Base-by-base conservation (phyloP, 2,329 filamentous ascomycete species). In the Xylaria sp. region DNA sequence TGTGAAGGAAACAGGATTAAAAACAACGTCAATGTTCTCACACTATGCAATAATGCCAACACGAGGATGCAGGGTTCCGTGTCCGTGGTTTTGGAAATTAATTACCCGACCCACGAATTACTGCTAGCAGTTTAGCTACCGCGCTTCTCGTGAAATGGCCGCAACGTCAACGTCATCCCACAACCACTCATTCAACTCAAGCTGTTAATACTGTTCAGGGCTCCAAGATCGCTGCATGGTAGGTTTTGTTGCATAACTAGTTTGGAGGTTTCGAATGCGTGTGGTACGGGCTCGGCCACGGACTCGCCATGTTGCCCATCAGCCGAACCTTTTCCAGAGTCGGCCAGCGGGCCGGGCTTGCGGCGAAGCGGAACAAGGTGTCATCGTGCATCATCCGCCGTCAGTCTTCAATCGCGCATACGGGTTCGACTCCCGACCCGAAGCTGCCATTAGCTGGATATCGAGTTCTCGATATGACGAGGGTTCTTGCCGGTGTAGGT, bases 391-490 rank as follows among this genome's bases (percentile, higher is more conserved):
- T 68, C 23, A 57, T 72, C 30, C 74, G 74, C 60, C 60, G 59
- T 15, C 76, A 74, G 63, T 77, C 76, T 20, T 78, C 68, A 68
- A 74, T 78, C 72, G 58, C 68, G 30, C 53, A 46, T 72, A 74
- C 64, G 25, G 65, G 12, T 69, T 71, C 43, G 66, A 72, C 75
- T 13, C 70, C 78, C 3, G 52, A 72, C 43, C 46, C 69, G 25
- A 69, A 66, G 46, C 80, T 89, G 36, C 95, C 96, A 25, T 85
- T 99, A 74, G 89, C 93, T 41, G 96, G 96, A 0, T 91, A 96
- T 74, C 90, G 92, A 63, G 94, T 98, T 15, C 85, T 99, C 70
- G 96, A 99, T 79, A 97, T 99, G 94, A 98, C 95, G 3, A 88
- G 96, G 82, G 96, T 99, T 1, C 83, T 99, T 71, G 96, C 96